These are phyloP conservation scores for Scenedesmus sp. DNA, from an alignment of 163 green algal genomes.

Conservation along the genomic window DNA sequence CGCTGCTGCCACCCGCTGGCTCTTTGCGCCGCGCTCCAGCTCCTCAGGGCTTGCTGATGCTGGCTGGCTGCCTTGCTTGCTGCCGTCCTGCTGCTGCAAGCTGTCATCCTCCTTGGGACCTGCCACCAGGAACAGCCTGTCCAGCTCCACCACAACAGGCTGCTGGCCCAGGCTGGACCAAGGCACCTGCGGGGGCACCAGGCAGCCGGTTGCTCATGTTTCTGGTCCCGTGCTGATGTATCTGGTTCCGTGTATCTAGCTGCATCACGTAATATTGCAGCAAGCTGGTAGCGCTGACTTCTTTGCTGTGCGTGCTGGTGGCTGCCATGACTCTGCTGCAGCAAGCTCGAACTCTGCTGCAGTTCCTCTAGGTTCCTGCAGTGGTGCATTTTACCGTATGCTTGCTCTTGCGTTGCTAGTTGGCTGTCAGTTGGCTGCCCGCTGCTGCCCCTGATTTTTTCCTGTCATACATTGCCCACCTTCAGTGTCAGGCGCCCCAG, in stretches of 20 bases:
- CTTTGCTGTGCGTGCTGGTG: not conserved
- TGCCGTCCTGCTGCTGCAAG: not conserved
- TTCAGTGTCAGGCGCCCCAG: conserved; percentile 94
- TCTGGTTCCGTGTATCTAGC: too few species aligned
- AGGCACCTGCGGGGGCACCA: conserved; percentile 81
- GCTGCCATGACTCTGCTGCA: not conserved
- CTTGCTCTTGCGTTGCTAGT: not conserved
- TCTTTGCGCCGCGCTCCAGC: conserved; percentile 68
- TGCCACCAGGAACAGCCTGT: conserved; percentile 93
- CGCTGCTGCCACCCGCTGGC: conserved; percentile 66
- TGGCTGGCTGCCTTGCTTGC: not conserved
- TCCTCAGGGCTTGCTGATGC: conserved; percentile 44
- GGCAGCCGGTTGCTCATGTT: not conserved
- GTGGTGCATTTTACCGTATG: not conserved
- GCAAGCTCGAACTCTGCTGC: not conserved
- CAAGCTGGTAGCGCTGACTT: not conserved
- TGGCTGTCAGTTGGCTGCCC: not conserved
- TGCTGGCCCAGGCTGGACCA: conserved; percentile 92
- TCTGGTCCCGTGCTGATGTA: too few species aligned
- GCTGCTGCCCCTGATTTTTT: not conserved
- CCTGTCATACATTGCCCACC: conserved; percentile 57
- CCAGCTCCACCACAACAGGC: conserved; percentile 93
- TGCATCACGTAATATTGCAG: not conserved
- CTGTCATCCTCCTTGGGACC: conserved; percentile 71
- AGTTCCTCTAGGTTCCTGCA: not conserved